Evolutionary conservation across 441 rosid species (phyloP).

Genomic region (Euphorbia celastroides): DNA sequence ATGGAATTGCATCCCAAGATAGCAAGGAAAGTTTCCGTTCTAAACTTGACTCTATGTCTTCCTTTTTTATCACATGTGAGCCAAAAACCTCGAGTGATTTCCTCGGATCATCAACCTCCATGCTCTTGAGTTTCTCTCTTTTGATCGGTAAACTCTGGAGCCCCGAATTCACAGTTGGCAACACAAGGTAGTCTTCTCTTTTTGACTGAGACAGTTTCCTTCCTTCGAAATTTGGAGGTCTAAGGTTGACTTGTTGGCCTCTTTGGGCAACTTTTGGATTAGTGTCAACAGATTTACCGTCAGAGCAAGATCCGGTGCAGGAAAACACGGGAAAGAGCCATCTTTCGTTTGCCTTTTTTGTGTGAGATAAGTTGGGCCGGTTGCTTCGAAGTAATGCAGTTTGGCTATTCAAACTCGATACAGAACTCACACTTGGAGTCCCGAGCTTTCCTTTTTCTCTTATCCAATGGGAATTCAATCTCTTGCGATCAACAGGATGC

Average conservation of each 20-base stretch:
- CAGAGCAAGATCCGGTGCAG: slow-evolving; percentile 60
- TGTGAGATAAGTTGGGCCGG: slow-evolving; percentile 27
- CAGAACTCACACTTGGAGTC: slow-evolving; percentile 56
- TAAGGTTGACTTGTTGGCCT: slow-evolving; percentile 20
- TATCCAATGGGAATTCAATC: slow-evolving; percentile 23
- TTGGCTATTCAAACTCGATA: slow-evolving; percentile 63
- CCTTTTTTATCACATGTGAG: slow-evolving; percentile 31
- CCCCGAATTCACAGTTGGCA: slow-evolving; percentile 28
- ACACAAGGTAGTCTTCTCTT: slow-evolving; percentile 25
- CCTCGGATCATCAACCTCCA: slow-evolving; percentile 33
- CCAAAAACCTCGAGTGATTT: slow-evolving; percentile 49
- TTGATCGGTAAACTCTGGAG: slow-evolving; percentile 16
- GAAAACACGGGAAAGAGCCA: slow-evolving; percentile 52
- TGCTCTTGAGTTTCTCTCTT: slow-evolving; percentile 13
- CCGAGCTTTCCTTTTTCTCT: slow-evolving; percentile 42
- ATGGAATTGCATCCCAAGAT: slow-evolving; percentile 86
- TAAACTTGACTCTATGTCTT: slow-evolving; percentile 49
- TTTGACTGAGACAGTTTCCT: slow-evolving; percentile 45
- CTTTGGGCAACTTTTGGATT: slow-evolving; percentile 20
- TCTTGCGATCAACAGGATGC: too few species aligned
- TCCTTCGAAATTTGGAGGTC: slow-evolving; percentile 28
- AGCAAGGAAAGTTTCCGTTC: slow-evolving; percentile 71
- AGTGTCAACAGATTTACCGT: slow-evolving; percentile 46
- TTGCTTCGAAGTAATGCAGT: slow-evolving; percentile 36
- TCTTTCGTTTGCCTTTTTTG: slow-evolving; percentile 36